phyloP scores from a whole-genome alignment of 495 filamentous ascomycete species.

The Tuber melanosporum region DNA sequence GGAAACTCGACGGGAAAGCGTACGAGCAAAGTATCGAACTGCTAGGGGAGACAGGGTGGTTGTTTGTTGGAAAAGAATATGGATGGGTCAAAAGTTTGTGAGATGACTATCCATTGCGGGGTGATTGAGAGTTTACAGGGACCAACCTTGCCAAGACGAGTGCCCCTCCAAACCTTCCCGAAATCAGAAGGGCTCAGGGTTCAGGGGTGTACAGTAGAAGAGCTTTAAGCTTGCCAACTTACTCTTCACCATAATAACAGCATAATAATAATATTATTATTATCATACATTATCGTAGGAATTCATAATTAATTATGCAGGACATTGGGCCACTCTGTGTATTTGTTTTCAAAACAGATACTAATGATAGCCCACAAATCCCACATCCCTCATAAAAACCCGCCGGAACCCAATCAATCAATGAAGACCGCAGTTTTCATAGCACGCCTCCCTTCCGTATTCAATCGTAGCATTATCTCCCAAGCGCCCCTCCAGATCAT shows the following conservation, averaged over 20 bases:
- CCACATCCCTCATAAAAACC: background rate
- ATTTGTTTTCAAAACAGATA: background rate
- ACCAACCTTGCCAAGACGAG: background rate
- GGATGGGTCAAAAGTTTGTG: background rate
- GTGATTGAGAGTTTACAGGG: background rate
- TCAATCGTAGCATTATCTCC: background rate
- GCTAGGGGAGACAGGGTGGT: background rate
- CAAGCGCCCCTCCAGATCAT: background rate
- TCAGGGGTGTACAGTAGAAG: background rate
- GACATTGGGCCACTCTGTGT: background rate
- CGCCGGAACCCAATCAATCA: background rate
- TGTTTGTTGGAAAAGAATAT: background rate
- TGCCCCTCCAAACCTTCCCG: background rate
- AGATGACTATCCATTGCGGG: background rate
- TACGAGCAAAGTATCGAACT: conserved; percentile 7
- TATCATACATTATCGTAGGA: background rate
- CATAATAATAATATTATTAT: background rate
- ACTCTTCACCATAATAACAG: background rate
- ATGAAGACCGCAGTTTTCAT: background rate
- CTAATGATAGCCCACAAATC: background rate
- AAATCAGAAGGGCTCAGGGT: background rate
- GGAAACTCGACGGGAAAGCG: conserved; percentile 27
- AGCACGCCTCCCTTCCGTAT: background rate
- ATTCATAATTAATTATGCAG: background rate
- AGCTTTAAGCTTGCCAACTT: background rate